A percentile compares a stretch with the other conserved stretches of the same genome.
Conservation (phyloP, 805 yeast species). For the Candida palmyrensis region DNA sequence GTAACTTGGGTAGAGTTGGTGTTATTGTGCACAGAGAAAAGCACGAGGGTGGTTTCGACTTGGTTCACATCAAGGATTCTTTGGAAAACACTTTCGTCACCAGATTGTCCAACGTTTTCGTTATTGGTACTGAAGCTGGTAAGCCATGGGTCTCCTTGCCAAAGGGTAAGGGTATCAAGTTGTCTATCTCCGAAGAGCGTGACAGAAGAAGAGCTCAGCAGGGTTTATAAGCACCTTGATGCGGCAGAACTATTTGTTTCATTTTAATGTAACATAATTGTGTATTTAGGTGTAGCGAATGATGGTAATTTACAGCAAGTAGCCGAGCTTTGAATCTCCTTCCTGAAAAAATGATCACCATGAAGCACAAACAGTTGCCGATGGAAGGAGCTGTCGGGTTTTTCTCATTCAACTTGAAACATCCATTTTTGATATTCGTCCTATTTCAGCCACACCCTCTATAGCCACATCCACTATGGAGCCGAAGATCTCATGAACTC, state of each 20-base stretch:
- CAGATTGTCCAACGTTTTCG: constrained; percentile 38
- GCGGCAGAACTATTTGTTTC: background rate
- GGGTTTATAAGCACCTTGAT: constrained; percentile 20
- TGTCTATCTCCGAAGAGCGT: constrained; percentile 39
- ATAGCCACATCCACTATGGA: too few species aligned
- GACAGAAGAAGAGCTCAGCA: constrained; percentile 42
- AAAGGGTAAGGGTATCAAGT: constrained; percentile 42
- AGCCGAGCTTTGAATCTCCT: too few species aligned
- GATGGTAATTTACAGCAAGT: too few species aligned
- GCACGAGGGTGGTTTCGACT: constrained; percentile 41
- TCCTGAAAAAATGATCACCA: too few species aligned
- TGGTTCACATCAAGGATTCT: constrained; percentile 38
- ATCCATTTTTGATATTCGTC: too few species aligned
- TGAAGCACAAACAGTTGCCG: too few species aligned
- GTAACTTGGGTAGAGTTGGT: constrained; percentile 41
- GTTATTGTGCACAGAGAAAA: constrained; percentile 38
- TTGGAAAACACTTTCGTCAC: constrained; percentile 39
- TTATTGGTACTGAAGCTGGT: constrained; percentile 38
- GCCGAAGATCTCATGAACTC: too few species aligned
- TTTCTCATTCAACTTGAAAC: too few species aligned
- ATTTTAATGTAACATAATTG: constrained; percentile 1
- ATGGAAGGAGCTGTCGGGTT: too few species aligned
- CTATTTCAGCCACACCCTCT: too few species aligned
- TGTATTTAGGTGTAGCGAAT: background rate
- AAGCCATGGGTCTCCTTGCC: constrained; percentile 38